Base-by-base conservation (phyloP, 2,329 filamentous ascomycete genomes). In the Pseudogymnoascus sp. region DNA sequence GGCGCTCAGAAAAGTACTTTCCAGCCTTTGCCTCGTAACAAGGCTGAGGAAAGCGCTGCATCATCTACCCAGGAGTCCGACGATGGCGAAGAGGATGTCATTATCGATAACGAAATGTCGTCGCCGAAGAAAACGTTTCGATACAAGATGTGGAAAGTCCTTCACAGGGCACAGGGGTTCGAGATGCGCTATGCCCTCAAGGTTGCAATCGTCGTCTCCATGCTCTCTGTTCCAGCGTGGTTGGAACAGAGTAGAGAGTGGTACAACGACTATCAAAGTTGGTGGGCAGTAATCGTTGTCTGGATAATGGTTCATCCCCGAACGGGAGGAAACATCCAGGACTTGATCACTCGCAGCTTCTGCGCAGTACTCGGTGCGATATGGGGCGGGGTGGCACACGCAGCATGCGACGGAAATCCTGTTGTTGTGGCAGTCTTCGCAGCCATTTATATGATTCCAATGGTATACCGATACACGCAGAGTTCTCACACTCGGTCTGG, bases 121-220 rank as follows among this genome's bases (percentile, higher is more conserved):
- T 72, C 75, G 0, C 76, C 73, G 63, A 72, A 74, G 62, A 75
- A 74, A 50, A 76, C 72, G 31, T 64, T 80, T 1, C 73, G 82
- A 7, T 81, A 80, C 67, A 76, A 70, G 60, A 67, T 80, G 3
- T 86, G 83, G 83, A 70, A 70, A 5, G 66, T 79, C 1, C 67
- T 85, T 9, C 81, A 83, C 65, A 76, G 79, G 7, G 67, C 85
- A 1, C 83, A 86, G 66, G 83, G 82, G 0, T 85, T 84, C 59
- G 83, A 85, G 67, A 80, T 79, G 53, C 77, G 79, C 46, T 86
- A 84, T 67, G 82, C 83, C 10, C 75, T 85, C 50, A 86, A 85
- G 69, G 81, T 83, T 9, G 79, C 78, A 19, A 68, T 83, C 6
- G 75, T 82, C 15, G 83, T 78, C 1, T 78, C 78, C 0, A 69